Evolutionary conservation across 192 early-diverging fungal species (phyloP).

Genomic region (Mortierella hygrophila): DNA sequence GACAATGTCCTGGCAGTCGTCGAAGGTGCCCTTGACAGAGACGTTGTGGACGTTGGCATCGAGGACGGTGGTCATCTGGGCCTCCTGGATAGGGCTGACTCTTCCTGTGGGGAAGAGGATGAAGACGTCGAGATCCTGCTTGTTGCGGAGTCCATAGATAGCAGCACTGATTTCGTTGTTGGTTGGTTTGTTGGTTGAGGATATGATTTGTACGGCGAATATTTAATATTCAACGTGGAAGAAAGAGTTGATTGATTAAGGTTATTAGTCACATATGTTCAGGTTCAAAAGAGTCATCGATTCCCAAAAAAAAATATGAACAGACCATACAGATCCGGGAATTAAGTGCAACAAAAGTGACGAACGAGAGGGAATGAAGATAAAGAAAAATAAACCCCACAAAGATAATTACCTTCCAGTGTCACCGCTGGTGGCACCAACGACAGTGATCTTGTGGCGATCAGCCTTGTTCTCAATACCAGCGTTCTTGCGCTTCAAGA

Average conservation of each 20-base stretch:
- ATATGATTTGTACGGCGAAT: background rate
- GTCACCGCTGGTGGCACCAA: conserved; percentile 97
- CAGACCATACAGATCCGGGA: conserved; percentile 9
- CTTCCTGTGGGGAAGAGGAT: conserved; percentile 93
- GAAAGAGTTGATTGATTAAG: conserved; percentile 21
- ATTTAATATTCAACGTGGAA: background rate
- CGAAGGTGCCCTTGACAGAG: conserved; percentile 95
- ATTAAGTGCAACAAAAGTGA: background rate
- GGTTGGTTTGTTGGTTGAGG: too few species aligned
- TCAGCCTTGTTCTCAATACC: conserved; percentile 61
- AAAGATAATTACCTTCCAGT: conserved; percentile 79
- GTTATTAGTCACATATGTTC: conserved; percentile 38
- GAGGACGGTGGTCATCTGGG: conserved; percentile 97
- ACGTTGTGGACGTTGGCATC: conserved; percentile 95
- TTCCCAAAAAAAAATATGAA: background rate
- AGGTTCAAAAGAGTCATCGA: background rate
- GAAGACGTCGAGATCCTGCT: conserved; percentile 93
- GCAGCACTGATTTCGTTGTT: conserved; percentile 77
- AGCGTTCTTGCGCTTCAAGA: conserved; percentile 83
- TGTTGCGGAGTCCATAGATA: conserved; percentile 91
- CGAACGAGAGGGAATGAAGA: conserved; percentile 10
- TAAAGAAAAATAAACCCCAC: background rate
- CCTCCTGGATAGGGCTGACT: conserved; percentile 95
- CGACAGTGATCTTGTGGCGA: conserved; percentile 81
- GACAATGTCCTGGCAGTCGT: conserved; percentile 97